These are phyloP conservation scores for Colletotrichum acutatum DNA, from an alignment of 2,329 filamentous ascomycete genomes.

Conservation along the genomic window DNA sequence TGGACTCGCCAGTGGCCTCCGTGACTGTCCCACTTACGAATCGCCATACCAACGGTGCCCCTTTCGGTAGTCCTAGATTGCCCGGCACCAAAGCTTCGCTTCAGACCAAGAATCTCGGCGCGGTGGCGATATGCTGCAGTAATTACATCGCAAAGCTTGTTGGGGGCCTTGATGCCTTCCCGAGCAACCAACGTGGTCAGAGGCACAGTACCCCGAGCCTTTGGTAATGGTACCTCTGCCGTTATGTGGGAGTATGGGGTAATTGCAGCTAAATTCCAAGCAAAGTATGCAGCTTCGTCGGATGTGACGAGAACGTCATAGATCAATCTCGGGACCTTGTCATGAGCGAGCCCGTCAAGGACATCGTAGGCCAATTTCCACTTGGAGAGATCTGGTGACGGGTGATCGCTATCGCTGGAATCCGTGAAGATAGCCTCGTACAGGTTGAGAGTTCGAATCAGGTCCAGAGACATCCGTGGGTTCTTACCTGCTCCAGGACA, in stretches of 20 bases:
- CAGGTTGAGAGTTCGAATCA: slow-evolving; percentile 74
- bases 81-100: slow-evolving; percentile 62
- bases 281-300: slow-evolving; percentile 73
- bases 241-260: slow-evolving; percentile 77
- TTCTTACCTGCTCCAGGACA: slow-evolving; percentile 59
- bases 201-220: slow-evolving; percentile 56
- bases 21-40: slow-evolving; percentile 75
- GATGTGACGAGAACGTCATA: slow-evolving; percentile 68
- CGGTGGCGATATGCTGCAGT: slow-evolving; percentile 72
- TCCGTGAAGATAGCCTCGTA: slow-evolving; percentile 82
- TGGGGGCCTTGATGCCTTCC: slow-evolving; percentile 83
- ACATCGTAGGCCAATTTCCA: slow-evolving; percentile 75
- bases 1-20: slow-evolving; percentile 77
- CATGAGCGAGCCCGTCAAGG: slow-evolving; percentile 62
- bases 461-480: slow-evolving; percentile 69
- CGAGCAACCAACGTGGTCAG: slow-evolving; percentile 72
- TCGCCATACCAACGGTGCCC: slow-evolving; percentile 78
- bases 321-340: slow-evolving; percentile 58
- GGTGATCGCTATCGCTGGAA: slow-evolving; percentile 64
- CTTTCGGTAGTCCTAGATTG: slow-evolving; percentile 61
- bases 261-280: slow-evolving; percentile 82
- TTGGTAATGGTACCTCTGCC: slow-evolving; percentile 41
- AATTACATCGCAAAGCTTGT: slow-evolving; percentile 77
- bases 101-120: slow-evolving; percentile 70
- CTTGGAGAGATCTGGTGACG: slow-evolving; percentile 65